Percentiles rank a stretch among this genome's conserved stretches.
Conservation (phyloP, 2,329 filamentous ascomycete genomes). For the Clarireedia hainanense region DNA sequence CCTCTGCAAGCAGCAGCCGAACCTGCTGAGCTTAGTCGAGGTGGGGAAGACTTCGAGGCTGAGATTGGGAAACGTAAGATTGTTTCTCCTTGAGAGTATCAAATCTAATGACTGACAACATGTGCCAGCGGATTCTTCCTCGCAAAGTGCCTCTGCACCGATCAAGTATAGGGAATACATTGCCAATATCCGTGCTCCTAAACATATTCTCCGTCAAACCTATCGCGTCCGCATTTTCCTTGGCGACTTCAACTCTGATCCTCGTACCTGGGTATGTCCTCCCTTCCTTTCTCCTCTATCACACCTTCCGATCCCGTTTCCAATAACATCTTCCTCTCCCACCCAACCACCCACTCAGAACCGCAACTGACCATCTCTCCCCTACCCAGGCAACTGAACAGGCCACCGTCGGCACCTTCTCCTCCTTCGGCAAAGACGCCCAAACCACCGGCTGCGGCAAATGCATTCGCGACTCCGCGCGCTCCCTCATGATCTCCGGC, state of each 20-base stretch:
- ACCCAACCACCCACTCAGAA: constrained; percentile 8
- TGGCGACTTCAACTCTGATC: constrained; percentile 26
- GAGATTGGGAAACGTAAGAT: constrained; percentile 19
- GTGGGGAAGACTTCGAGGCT: constrained; percentile 17
- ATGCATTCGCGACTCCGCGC: constrained; percentile 26
- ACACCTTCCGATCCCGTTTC: neutral
- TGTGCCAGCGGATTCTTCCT: neutral
- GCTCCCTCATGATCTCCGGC: constrained; percentile 30
- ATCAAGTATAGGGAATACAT: constrained; percentile 29
- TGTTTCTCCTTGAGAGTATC: neutral
- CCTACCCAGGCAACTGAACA: neutral
- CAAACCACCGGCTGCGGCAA: constrained; percentile 28
- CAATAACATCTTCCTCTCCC: constrained; percentile 10
- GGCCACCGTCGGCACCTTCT: constrained; percentile 35
- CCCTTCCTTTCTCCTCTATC: neutral
- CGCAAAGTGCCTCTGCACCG: neutral
- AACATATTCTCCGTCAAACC: constrained; percentile 29
- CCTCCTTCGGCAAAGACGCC: constrained; percentile 30
- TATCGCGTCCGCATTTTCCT: constrained; percentile 33
- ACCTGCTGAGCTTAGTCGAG: neutral
- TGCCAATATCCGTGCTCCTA: constrained; percentile 30
- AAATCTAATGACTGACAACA: neutral
- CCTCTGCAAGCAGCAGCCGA: neutral
- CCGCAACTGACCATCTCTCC: neutral
- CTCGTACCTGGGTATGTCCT: constrained; percentile 22